Conservation (phyloP, 306 rosid species). For the Biancaea sappan region DNA sequence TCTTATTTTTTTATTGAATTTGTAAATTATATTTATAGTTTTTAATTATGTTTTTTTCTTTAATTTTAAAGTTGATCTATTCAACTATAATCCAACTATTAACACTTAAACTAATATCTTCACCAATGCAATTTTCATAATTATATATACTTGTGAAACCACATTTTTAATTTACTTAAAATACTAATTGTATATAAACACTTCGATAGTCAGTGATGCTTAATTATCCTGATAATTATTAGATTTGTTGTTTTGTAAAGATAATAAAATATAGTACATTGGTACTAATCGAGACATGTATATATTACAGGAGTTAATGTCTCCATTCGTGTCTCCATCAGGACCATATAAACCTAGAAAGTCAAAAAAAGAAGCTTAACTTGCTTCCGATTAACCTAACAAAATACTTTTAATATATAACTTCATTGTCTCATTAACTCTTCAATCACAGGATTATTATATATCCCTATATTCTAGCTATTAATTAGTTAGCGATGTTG, state of each 20-base stretch:
- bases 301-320: conserved; percentile 40
- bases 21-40: too few relatives aligned
- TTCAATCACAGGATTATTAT: conserved; percentile 8
- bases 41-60: too few relatives aligned
- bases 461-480: neutral
- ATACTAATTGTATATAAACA: too few relatives aligned
- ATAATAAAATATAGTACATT: neutral
- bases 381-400: conserved; percentile 69
- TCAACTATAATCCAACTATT: too few relatives aligned
- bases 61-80: too few relatives aligned
- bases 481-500: neutral
- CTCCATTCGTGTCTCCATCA: conserved; percentile 26
- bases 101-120: too few relatives aligned
- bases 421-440: conserved; percentile 28
- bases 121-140: too few relatives aligned
- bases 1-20: too few relatives aligned
- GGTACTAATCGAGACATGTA: conserved; percentile 11
- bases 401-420: conserved; percentile 36
- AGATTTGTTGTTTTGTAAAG: neutral
- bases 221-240: too few relatives aligned
- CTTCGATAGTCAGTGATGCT: too few relatives aligned
- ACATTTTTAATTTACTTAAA: too few relatives aligned
- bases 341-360: conserved; percentile 48
- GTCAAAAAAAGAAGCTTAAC: conserved; percentile 54
- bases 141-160: too few relatives aligned